A percentile compares a stretch with the other conserved stretches of the same genome.
Evolutionary conservation across 2,329 filamentous ascomycete genomes (phyloP).

Genomic region (Fusarium luffae): DNA sequence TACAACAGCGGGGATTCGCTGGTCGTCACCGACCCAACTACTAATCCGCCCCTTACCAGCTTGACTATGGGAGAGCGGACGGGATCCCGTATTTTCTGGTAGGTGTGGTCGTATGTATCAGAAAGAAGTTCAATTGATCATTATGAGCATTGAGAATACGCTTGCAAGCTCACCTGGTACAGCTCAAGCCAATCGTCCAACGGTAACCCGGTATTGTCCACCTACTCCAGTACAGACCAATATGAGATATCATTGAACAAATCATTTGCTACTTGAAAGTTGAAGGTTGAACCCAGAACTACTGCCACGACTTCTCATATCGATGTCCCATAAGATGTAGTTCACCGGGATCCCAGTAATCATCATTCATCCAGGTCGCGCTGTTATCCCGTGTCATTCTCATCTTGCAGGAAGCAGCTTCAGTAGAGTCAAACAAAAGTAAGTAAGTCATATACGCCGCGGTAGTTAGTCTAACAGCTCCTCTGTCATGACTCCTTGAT

Average conservation of each 20-base stretch:
- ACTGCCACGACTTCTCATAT: neutral
- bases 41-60: neutral
- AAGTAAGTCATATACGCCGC: neutral
- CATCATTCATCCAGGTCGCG: neutral
- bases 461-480: neutral
- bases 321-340: neutral
- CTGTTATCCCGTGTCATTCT: neutral
- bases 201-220: neutral
- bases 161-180: neutral
- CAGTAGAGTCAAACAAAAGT: neutral
- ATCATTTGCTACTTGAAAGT: neutral
- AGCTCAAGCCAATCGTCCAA: neutral
- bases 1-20: neutral
- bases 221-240: neutral
- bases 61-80: neutral
- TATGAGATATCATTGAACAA: neutral
- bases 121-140: neutral
- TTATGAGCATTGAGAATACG: neutral
- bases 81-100: neutral
- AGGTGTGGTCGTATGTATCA: neutral
- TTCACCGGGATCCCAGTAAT: neutral
- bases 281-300: neutral
- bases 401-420: neutral
- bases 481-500: neutral
- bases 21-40: neutral